Evolutionary conservation across 2,329 filamentous ascomycete genomes (phyloP).

Genomic region (Calonectria hawksworthii): DNA sequence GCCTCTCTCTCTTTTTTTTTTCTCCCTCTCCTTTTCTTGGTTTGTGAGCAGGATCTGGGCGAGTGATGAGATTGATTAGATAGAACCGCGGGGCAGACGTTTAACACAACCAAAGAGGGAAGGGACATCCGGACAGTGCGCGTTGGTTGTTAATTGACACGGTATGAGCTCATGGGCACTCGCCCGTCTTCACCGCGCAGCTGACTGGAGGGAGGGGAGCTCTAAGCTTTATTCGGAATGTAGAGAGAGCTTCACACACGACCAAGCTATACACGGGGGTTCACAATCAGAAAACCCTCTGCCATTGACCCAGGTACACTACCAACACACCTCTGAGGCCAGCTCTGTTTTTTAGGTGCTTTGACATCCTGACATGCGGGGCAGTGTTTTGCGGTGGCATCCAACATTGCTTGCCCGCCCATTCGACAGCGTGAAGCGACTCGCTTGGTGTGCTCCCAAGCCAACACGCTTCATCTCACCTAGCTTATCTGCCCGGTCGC

Average conservation of each 20-base stretch:
- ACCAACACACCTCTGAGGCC: not conserved
- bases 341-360: not conserved
- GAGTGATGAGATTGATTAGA: constrained; percentile 56
- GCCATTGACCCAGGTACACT: constrained; percentile 1
- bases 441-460: not conserved
- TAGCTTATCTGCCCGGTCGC: not conserved
- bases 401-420: constrained; percentile 11
- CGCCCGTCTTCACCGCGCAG: constrained; percentile 21
- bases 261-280: not conserved
- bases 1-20: not conserved
- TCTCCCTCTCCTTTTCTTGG: not conserved
- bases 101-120: constrained; percentile 13
- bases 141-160: constrained; percentile 29
- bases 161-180: constrained; percentile 51
- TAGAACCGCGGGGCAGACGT: constrained; percentile 42
- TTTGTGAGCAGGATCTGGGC: constrained; percentile 13
- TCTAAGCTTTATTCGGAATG: constrained; percentile 2
- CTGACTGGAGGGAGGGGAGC: constrained; percentile 18
- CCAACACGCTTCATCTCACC: not conserved
- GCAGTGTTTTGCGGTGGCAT: constrained; percentile 16
- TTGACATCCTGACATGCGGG: constrained; percentile 34
- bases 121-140: constrained; percentile 35
- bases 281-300: not conserved
- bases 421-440: not conserved
- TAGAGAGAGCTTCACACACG: not conserved